Conservation (phyloP, 2,329 filamentous ascomycete species). For the Colletotrichum tropicale region DNA sequence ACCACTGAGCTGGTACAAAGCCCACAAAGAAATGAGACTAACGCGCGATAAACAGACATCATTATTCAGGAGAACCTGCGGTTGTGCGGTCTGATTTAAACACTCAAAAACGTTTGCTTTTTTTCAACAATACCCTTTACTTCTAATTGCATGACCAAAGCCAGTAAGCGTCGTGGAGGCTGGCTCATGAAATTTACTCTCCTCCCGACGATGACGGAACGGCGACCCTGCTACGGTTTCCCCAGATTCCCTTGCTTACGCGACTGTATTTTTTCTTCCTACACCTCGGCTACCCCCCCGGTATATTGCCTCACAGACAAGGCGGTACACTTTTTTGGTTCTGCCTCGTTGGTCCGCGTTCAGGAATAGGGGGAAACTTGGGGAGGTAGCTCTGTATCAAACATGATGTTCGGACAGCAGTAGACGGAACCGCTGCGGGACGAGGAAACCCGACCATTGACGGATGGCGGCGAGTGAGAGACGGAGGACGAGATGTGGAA, state of each 20-base stretch:
- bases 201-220: conserved; percentile 18
- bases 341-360: conserved; percentile 9
- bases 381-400: conserved; percentile 17
- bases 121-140: conserved; percentile 47
- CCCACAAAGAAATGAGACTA: background rate
- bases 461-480: background rate
- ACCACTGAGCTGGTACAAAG: background rate
- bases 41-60: conserved; percentile 69
- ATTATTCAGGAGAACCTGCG: conserved; percentile 99
- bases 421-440: background rate
- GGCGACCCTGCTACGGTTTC: conserved; percentile 19
- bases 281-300: conserved; percentile 6
- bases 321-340: conserved; percentile 12
- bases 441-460: background rate
- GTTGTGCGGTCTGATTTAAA: conserved; percentile 94
- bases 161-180: conserved; percentile 21
- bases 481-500: background rate
- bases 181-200: conserved; percentile 21
- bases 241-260: conserved; percentile 20
- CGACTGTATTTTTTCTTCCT: conserved; percentile 20
- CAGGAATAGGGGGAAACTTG: background rate
- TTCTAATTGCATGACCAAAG: conserved; percentile 29
- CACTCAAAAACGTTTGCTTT: conserved; percentile 33
- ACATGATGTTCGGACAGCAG: conserved; percentile 12
- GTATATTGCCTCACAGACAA: conserved; percentile 7